Evolutionary conservation across 257 asterid species (phyloP), one percentile per base, ranked within the genome.

Genomic region (Capsicum baccatum): DNA sequence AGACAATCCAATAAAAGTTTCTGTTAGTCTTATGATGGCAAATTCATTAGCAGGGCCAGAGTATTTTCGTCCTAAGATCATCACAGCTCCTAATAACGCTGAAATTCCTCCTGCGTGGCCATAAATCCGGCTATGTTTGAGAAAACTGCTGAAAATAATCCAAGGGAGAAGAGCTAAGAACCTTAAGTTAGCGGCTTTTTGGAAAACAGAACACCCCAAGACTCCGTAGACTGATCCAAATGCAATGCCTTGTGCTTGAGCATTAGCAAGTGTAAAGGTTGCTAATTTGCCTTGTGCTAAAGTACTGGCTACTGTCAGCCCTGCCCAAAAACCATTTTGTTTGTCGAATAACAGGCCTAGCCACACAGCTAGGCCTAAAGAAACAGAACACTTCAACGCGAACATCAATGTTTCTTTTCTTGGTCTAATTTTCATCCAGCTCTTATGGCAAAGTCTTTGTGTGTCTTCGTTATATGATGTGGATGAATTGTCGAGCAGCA

Each of bases 161-260:
- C 98, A 94, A 44, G 96, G 97, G 62, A 93, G 89, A 47, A 94
- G 92, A 16, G 97, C 91, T 48, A 92, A 7, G 79, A 90, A 90
- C 82, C 91, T 88, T 1, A 89, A 17, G 42, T 87, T 90, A 8
- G 85, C 79, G 16, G 83, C 3, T 8, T 62, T 79, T 80, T 81
- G 86, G 39, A 93, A 89, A 59, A 92, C 73, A 63, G 90, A 91
- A 79, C 92, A 87, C 9, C 89, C 89, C 19, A 94, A 83, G 26
- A 93, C 89, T 1, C 94, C 98, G 56, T 92, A 93, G 14, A 89
- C 94, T 3, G 97, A 92, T 69, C 97, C 98, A 37, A 93, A 64
- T 13, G 97, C 92, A 1, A 97, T 90, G 58, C 97, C 98, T 84
- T 92, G 97, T 67, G 87, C 95, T 42, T 97, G 89, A 6, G 92